A percentile compares a stretch with the other conserved stretches of the same genome.
Conservation (phyloP, 164 flowering plant genomes). For the Nelumbo lutea region DNA sequence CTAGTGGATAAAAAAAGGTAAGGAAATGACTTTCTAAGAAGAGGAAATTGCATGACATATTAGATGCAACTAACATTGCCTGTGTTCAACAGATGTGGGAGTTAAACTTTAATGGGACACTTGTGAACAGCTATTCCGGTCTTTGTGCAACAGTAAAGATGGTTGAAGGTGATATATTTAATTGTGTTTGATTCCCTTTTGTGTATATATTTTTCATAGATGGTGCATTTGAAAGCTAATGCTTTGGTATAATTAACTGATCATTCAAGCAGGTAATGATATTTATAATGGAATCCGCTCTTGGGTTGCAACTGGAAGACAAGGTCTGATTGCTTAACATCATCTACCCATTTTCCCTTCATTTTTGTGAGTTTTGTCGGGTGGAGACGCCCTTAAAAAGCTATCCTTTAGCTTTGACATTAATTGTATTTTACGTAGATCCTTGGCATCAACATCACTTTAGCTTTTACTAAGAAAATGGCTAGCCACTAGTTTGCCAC, state of each 20-base stretch:
- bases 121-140: conserved; percentile 66
- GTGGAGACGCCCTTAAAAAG: too few species aligned
- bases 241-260: conserved; percentile 2
- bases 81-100: conserved; percentile 65
- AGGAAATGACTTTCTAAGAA: too few species aligned
- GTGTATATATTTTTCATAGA: background rate
- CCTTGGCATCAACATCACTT: too few species aligned
- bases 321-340: conserved; percentile 31
- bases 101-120: conserved; percentile 47
- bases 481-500: background rate
- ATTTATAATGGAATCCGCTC: conserved; percentile 50
- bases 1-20: too few species aligned
- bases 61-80: background rate
- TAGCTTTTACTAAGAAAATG: too few species aligned
- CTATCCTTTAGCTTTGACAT: too few species aligned
- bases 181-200: background rate
- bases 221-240: background rate
- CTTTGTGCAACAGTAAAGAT: conserved; percentile 52
- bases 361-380: too few species aligned
- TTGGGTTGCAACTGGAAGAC: conserved; percentile 86
- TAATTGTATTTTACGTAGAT: too few species aligned
- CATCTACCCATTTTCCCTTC: too few species aligned
- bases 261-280: conserved; percentile 31
- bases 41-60: too few species aligned
- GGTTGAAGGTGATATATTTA: conserved; percentile 38